These are phyloP conservation scores for Emmonsiellopsis sp. DNA, from an alignment of 2,329 filamentous ascomycete genomes.

Conservation along the genomic window DNA sequence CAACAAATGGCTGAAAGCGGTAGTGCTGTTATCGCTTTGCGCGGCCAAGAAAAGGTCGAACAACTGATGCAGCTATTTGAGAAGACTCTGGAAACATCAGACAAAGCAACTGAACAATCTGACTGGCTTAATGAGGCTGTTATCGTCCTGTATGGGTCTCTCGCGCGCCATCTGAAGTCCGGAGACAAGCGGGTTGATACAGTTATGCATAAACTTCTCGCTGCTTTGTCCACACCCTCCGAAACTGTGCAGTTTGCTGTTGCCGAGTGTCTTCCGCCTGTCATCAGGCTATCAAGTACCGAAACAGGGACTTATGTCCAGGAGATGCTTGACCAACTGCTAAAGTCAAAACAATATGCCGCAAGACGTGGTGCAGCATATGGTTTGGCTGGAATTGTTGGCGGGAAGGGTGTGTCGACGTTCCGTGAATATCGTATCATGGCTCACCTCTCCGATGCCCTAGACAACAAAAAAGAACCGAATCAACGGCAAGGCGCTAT, in stretches of 20 bases:
- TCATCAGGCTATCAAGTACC: conserved; percentile 72
- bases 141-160: conserved; percentile 90
- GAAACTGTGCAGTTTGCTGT: conserved; percentile 96
- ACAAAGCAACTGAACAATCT: conserved; percentile 68
- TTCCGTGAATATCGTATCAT: conserved; percentile 81
- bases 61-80: conserved; percentile 90
- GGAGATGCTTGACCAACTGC: conserved; percentile 68
- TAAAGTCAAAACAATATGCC: conserved; percentile 87
- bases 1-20: conserved; percentile 88
- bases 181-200: conserved; percentile 83
- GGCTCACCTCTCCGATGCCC: conserved; percentile 65
- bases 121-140: conserved; percentile 95
- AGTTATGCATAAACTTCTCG: conserved; percentile 76
- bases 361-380: conserved; percentile 87
- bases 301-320: conserved; percentile 73
- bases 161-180: conserved; percentile 74
- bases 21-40: conserved; percentile 66
- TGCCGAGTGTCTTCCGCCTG: conserved; percentile 81
- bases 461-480: conserved; percentile 91
- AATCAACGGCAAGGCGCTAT: conserved; percentile 83
- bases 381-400: conserved; percentile 80
- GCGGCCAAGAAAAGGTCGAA: conserved; percentile 75
- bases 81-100: conserved; percentile 71
- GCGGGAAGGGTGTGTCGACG: conserved; percentile 73
- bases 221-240: conserved; percentile 84